phyloP scores from a whole-genome alignment of 2,329 filamentous ascomycete genomes.

The Zelopaecilomyces penicillatus region DNA sequence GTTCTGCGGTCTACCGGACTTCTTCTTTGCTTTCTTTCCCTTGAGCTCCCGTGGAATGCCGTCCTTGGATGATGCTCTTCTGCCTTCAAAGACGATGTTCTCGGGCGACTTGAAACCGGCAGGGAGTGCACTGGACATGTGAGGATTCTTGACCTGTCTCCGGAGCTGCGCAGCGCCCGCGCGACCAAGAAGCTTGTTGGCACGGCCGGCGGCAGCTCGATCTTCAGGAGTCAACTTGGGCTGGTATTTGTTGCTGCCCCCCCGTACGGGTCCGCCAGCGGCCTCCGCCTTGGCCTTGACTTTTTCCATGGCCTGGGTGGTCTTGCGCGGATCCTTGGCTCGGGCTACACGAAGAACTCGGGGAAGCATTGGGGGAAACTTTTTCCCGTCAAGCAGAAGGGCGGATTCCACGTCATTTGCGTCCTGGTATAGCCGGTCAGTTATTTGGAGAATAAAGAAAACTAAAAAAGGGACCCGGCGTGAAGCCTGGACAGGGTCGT shows the following conservation, averaged over 20 bases:
- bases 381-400: slow-evolving; percentile 79
- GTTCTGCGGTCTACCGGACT: slow-evolving; percentile 28
- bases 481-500: too few species aligned
- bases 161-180: slow-evolving; percentile 48
- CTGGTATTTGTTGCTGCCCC: slow-evolving; percentile 46
- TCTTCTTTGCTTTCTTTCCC: slow-evolving; percentile 45
- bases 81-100: slow-evolving; percentile 72
- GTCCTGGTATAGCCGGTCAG: slow-evolving; percentile 40
- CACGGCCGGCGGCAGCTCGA: slow-evolving; percentile 64
- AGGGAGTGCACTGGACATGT: slow-evolving; percentile 13
- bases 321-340: slow-evolving; percentile 66
- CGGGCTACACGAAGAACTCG: slow-evolving; percentile 77
- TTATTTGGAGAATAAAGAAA: background rate
- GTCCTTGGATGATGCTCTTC: slow-evolving; percentile 59
- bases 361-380: slow-evolving; percentile 89
- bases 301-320: slow-evolving; percentile 36
- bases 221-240: slow-evolving; percentile 63
- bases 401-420: slow-evolving; percentile 85
- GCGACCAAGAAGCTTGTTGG: slow-evolving; percentile 64
- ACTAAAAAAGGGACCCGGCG: background rate
- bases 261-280: slow-evolving; percentile 28
- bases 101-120: slow-evolving; percentile 50
- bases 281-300: slow-evolving; percentile 23
- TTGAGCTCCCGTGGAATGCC: slow-evolving; percentile 55
- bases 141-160: slow-evolving; percentile 15